Evolutionary conservation across 306 rosid genomes (phyloP), one percentile per base, ranked within the genome.

Genomic region (Cucumis sativus): DNA sequence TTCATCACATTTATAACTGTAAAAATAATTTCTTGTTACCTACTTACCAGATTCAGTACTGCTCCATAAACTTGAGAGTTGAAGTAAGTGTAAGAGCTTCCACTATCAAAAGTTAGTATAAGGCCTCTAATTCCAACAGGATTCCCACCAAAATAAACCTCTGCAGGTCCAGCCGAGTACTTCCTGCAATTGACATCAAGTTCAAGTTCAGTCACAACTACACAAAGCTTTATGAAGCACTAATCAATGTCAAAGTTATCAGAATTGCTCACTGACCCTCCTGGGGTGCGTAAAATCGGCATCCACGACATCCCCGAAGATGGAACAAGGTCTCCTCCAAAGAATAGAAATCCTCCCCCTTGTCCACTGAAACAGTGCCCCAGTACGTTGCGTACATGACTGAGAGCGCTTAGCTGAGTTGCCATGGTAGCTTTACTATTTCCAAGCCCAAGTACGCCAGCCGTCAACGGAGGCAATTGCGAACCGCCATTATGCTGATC

Each of bases 381-480:
- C 1, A 88, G 80, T 12, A 91, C 84, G 51, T 85, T 89, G 57
- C 80, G 83, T 41, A 82, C 74, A 4, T 83, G 35, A 33, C 93
- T 91, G 13, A 40, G 47, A 45, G 61, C 56, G n/a, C 47, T 17
- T 40, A 94, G 86, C 78, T 94, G 98, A 6, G 95, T 78, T 75
- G 85, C 21, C 54, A 94, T 60, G 79, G 92, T 74, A 67, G 82
- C 70, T 79, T 78, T 85, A 52, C 95, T 92, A 41, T 49, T 77
- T 16, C 96, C 96, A 33, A 94, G 94, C 57, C 98, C 98, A 18
- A 94, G 84, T n/a, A 94, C 91, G 52, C 98, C 97, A 1, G 84
- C 85, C 6, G 88, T 84, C 8, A 88, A 25, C 43, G 89, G 89
- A 40, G 87, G 79, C 0, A 83, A 14, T 62, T 61, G 86, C 45